These are phyloP conservation scores for Mallotus nudiflorus DNA, from an alignment of 345 rosid genomes.

Conservation along the genomic window DNA sequence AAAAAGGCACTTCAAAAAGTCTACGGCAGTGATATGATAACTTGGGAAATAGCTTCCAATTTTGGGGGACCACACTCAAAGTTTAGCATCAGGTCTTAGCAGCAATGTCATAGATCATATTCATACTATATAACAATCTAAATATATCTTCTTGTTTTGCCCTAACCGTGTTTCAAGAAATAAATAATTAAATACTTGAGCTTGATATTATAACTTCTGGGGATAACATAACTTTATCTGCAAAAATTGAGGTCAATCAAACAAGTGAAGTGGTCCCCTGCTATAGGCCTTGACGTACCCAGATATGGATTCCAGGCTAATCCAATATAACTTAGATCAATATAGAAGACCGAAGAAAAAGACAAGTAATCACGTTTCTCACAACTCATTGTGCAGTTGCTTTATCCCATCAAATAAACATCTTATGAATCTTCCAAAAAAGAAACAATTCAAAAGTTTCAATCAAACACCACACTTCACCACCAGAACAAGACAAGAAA, in stretches of 20 bases:
- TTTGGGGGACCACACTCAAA: slow-evolving; percentile 29
- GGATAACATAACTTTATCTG: slow-evolving; percentile 11
- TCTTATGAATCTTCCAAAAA: slow-evolving; percentile 29
- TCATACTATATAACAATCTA: slow-evolving; percentile 16
- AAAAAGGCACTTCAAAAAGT: neutral
- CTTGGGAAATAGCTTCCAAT: slow-evolving; percentile 8
- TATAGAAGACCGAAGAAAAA: slow-evolving; percentile 6
- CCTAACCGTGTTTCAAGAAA: slow-evolving; percentile 13
- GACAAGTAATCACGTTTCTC: neutral
- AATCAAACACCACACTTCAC: slow-evolving; percentile 7
- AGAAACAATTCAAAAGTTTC: slow-evolving; percentile 16
- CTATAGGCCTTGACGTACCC: neutral
- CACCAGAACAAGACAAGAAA: slow-evolving; percentile 25
- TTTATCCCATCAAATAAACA: slow-evolving; percentile 21
- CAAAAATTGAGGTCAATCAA: slow-evolving; percentile 26
- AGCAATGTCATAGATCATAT: slow-evolving; percentile 7
- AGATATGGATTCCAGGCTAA: no score
- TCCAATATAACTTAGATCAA: slow-evolving; percentile 17
- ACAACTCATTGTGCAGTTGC: neutral
- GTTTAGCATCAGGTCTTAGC: slow-evolving; percentile 8
- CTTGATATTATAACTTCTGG: slow-evolving; percentile 11
- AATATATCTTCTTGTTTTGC: slow-evolving; percentile 10
- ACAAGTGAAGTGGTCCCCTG: slow-evolving; percentile 34
- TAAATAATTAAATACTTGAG: neutral
- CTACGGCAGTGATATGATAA: slow-evolving; percentile 6